Percentiles rank a stretch among this genome's conserved stretches.
Evolutionary conservation across 768 basidiomycete species (phyloP).

Genomic region (Phanerochaete carnosa): DNA sequence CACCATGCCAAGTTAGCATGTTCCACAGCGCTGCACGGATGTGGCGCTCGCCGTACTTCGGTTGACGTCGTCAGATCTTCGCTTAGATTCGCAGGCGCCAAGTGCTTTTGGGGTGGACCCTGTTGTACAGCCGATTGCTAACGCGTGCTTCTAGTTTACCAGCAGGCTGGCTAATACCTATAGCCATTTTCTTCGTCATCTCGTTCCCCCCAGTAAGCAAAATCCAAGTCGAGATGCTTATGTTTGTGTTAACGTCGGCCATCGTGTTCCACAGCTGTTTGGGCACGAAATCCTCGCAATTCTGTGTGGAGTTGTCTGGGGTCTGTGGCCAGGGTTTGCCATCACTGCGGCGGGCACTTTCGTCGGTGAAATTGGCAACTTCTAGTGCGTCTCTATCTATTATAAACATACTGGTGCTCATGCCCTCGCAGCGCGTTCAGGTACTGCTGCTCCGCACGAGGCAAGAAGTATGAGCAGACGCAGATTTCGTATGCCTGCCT

Average conservation of each 20-base stretch:
- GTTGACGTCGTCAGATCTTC: background rate
- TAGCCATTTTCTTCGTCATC: conserved; percentile 41
- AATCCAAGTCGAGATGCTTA: background rate
- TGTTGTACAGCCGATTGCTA: background rate
- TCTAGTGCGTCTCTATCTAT: conserved; percentile 53
- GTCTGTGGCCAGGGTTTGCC: conserved; percentile 80
- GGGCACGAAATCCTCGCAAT: conserved; percentile 92
- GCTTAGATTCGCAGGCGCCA: background rate
- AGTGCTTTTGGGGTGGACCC: background rate
- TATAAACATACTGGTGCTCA: background rate
- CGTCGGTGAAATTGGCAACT: conserved; percentile 84
- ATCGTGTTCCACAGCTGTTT: conserved; percentile 51
- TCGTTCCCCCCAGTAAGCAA: conserved; percentile 36
- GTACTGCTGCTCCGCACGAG: conserved; percentile 70
- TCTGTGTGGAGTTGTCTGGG: conserved; percentile 89
- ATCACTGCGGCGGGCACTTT: conserved; percentile 85
- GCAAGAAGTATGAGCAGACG: conserved; percentile 57
- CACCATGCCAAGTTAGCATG: background rate
- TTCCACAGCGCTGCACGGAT: background rate
- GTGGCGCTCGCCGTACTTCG: background rate
- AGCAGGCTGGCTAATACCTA: conserved; percentile 41
- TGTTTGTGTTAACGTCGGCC: background rate
- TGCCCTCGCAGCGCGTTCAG: conserved; percentile 64
- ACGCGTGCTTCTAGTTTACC: conserved; percentile 18
- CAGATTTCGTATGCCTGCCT: conserved; percentile 47